These are phyloP conservation scores for Fusarium beomiforme DNA, from an alignment of 2,329 filamentous ascomycete species.

Conservation along the genomic window DNA sequence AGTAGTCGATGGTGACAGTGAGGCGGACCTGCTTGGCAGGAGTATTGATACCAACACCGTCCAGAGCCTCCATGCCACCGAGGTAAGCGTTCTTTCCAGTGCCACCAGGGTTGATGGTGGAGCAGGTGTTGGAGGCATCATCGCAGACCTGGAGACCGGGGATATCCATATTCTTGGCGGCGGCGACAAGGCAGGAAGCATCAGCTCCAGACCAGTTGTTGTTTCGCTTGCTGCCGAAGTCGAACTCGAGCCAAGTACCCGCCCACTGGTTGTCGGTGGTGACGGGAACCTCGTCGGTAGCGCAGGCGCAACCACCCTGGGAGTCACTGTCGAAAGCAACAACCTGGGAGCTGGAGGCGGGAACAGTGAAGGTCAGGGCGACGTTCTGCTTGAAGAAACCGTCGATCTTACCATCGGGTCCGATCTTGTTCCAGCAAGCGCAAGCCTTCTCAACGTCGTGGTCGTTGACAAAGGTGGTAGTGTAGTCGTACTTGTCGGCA, in stretches of 20 bases:
- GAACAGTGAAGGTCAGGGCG: conserved; percentile 55
- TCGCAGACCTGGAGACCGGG: conserved; percentile 53
- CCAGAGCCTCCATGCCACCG: conserved; percentile 48
- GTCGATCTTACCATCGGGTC: conserved; percentile 54
- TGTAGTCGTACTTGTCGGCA: conserved; percentile 56
- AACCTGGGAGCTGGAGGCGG: conserved; percentile 49
- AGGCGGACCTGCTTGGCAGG: conserved; percentile 43
- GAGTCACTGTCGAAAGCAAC: conserved; percentile 58
- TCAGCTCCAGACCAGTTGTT: conserved; percentile 61
- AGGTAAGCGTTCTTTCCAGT: conserved; percentile 52
- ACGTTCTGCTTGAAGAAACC: conserved; percentile 59
- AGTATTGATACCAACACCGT: conserved; percentile 56
- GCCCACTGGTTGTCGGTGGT: conserved; percentile 55
- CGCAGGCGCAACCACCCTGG: conserved; percentile 61
- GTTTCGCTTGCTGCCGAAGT: conserved; percentile 59
- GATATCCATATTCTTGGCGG: conserved; percentile 39
- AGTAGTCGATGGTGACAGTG: conserved; percentile 47
- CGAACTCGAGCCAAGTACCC: conserved; percentile 61
- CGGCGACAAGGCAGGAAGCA: conserved; percentile 58
- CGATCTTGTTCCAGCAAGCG: conserved; percentile 64
- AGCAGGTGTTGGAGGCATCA: conserved; percentile 53
- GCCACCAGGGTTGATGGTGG: conserved; percentile 51
- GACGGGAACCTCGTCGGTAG: conserved; percentile 44
- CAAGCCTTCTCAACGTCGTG: conserved; percentile 51
- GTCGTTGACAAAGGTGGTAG: conserved; percentile 53